A percentile compares a stretch with the other conserved stretches of the same genome.
Evolutionary conservation across 352 stramenopile genomes (phyloP).

Genomic region (Phytophthora capsici): DNA sequence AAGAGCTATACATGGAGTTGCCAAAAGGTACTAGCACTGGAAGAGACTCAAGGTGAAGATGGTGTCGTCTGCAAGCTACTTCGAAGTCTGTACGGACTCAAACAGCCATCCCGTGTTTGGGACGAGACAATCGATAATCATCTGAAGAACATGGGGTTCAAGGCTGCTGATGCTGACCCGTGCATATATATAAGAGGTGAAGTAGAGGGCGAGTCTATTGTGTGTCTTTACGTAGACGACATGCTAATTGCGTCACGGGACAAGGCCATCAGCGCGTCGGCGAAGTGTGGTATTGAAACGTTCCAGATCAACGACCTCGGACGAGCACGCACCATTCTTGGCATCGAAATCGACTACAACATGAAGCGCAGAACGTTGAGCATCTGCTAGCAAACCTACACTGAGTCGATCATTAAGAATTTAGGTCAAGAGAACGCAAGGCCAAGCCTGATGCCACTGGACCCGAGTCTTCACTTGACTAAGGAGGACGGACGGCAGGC

Average conservation of each 20-base stretch:
- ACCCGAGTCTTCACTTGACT: not conserved
- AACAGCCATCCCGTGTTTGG: slow-evolving; percentile 1
- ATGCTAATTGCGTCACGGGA: not conserved
- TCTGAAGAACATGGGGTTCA: not conserved
- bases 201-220: not conserved
- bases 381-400: not conserved
- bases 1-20: slow-evolving; percentile 1
- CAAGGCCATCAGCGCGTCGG: not conserved
- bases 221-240: not conserved
- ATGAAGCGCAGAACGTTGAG: not conserved
- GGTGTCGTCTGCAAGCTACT: too few relatives aligned
- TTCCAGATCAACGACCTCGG: not conserved
- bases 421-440: not conserved
- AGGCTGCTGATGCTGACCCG: not conserved
- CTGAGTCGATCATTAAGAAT: not conserved
- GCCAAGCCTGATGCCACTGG: not conserved
- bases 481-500: not conserved
- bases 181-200: not conserved
- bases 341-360: not conserved
- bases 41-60: too few relatives aligned
- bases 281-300: not conserved
- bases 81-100: not conserved
- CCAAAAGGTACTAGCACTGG: not conserved
- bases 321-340: not conserved
- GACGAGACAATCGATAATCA: slow-evolving; percentile 1